These are phyloP conservation scores for Fusarium concolor DNA, from an alignment of 2,329 filamentous ascomycete genomes.

Conservation along the genomic window DNA sequence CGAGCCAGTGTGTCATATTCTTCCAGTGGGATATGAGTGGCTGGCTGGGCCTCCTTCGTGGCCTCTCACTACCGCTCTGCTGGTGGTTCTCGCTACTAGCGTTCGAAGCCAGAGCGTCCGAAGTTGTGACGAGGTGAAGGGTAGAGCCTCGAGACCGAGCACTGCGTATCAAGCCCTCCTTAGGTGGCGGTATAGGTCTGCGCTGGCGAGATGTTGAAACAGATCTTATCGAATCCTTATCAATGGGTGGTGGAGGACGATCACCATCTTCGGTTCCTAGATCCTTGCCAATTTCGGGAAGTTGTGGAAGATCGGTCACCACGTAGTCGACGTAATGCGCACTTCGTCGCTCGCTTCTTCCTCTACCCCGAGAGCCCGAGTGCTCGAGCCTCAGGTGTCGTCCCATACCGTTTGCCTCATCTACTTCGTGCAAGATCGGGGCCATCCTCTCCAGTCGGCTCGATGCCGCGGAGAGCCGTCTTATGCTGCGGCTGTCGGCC, in stretches of 20 bases:
- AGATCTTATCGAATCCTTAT: constrained; percentile 82
- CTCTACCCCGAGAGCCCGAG: constrained; percentile 72
- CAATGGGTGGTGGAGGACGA: constrained; percentile 76
- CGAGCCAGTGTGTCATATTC: constrained; percentile 73
- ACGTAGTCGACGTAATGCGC: constrained; percentile 72
- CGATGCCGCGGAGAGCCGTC: constrained; percentile 88
- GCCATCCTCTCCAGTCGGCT: constrained; percentile 86
- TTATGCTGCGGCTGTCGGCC: constrained; percentile 79
- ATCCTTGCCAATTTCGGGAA: constrained; percentile 70
- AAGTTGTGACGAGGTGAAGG: constrained; percentile 82
- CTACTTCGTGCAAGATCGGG: constrained; percentile 79
- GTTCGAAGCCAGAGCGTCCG: constrained; percentile 60
- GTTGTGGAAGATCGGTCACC: constrained; percentile 79
- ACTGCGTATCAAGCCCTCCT: constrained; percentile 77
- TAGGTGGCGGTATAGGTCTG: constrained; percentile 83
- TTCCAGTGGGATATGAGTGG: constrained; percentile 71
- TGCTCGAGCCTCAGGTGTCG: constrained; percentile 59
- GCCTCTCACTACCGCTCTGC: constrained; percentile 56
- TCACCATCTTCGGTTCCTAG: constrained; percentile 60
- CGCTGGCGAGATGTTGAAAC: constrained; percentile 81
- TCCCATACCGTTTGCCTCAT: constrained; percentile 75
- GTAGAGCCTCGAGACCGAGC: constrained; percentile 84
- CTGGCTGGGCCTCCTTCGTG: constrained; percentile 68
- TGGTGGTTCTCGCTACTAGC: constrained; percentile 46
- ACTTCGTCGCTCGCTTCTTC: constrained; percentile 81